phyloP scores from a whole-genome alignment of 306 rosid genomes.

The Ammopiptanthus mongolicus region DNA sequence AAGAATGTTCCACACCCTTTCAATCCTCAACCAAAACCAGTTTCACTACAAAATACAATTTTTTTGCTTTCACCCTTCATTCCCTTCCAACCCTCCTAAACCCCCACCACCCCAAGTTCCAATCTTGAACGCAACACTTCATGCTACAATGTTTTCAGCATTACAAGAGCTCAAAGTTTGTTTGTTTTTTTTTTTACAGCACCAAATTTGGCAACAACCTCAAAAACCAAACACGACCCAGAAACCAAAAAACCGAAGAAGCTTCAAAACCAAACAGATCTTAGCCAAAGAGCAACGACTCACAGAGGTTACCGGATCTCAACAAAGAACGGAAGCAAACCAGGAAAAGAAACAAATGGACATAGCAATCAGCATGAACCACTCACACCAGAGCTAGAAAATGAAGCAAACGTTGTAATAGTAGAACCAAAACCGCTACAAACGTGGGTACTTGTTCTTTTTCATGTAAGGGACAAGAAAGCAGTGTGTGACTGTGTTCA shows the following conservation, averaged over 20 bases:
- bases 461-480: slow-evolving; percentile 23
- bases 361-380: slow-evolving; percentile 17
- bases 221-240: slow-evolving; percentile 31
- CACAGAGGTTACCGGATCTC: slow-evolving; percentile 59
- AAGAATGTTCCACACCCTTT: slow-evolving; percentile 21
- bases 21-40: slow-evolving; percentile 71
- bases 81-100: slow-evolving; percentile 36
- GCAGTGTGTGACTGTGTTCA: neutral
- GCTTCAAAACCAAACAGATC: slow-evolving; percentile 52
- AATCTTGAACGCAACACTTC: slow-evolving; percentile 34
- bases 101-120: slow-evolving; percentile 36
- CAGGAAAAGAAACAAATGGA: slow-evolving; percentile 2
- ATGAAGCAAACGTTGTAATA: slow-evolving; percentile 24
- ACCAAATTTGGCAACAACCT: slow-evolving; percentile 21
- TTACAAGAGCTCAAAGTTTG: neutral
- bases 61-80: slow-evolving; percentile 62
- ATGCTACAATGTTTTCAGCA: slow-evolving; percentile 29
- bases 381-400: slow-evolving; percentile 23
- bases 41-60: slow-evolving; percentile 44
- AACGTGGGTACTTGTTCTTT: slow-evolving; percentile 5
- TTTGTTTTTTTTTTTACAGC: neutral
- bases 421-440: slow-evolving; percentile 25
- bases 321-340: slow-evolving; percentile 16
- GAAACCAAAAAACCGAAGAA: slow-evolving; percentile 7
- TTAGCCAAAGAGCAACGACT: slow-evolving; percentile 33